Evolutionary conservation across 2,329 filamentous ascomycete species (phyloP), one percentile per base, ranked within the genome.

Genomic region (Microthyrium microscopicum): DNA sequence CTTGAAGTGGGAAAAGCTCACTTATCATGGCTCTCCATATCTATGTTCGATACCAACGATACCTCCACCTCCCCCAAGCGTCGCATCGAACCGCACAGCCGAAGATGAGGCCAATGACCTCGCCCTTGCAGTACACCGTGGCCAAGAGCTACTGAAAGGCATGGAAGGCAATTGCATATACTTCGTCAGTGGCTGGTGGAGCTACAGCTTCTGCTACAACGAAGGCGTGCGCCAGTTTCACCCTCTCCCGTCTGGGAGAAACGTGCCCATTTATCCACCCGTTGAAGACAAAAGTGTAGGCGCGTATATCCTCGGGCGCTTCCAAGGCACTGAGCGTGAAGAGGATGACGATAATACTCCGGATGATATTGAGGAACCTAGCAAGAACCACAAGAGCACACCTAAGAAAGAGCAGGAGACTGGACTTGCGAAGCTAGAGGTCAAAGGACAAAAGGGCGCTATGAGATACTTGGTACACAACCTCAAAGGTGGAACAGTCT

Each of bases 201-300:
- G 79, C 49, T 94, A 94, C 56, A 79, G 77, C 45, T 93, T 93
- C 54, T 94, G 85, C 62, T 89, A 92, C 57, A 81, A 81, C 49
- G 68, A 76, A 40, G 73, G 87, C 41, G 76, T 94, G 40, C 78
- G 81, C 47, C 85, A 94, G 55, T 94, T 91, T 55, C 85, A 94
- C 52, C 82, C 83, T 28, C 59, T 87, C 38, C 70, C 82, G 1
- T 72, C 73, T 2, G 66, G 71, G 28, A 73, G 74, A 39, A 74
- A 75, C 3, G 70, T 78, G 8, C 68, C 71, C 2, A 55, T 62
- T 19, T 75, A 71, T 42, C 77, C 81, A 17, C 85, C 85, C 0
- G 66, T 76, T 29, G 76, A 81, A 45, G 85, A 94, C 45, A 74
- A 75, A 0, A 66, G 67, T 7, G 80, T 78, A 3, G 70, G 75